Base-by-base conservation (phyloP, 2,329 filamentous ascomycete genomes). In the Colletotrichum liaoningense region DNA sequence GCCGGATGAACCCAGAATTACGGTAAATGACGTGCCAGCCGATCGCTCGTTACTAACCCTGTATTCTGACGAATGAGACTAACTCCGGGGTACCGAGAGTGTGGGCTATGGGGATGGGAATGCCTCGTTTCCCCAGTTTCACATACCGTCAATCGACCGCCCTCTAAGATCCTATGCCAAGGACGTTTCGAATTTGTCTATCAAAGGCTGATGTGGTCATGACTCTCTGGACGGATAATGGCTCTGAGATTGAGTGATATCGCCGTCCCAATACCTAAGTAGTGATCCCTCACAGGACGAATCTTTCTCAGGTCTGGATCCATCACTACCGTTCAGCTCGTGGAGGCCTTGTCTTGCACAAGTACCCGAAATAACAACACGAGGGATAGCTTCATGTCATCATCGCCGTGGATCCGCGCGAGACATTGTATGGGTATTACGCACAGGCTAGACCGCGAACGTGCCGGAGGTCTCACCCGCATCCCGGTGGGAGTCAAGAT, bases 371-470 rank as follows among this genome's bases (percentile, higher is more conserved):
- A 49, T n/a, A 54, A 63, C n/a, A 24, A 22, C 30, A 64, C 22
- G 35, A 63, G 72, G 57, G 62, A 63, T 26, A 16, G 16, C 1
- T 42, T 14, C 28, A 72, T 22, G 30, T 58, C 63, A 58, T 72
- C 63, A 72, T 63, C 42, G 57, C 54, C 42, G 28, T 63, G 57
- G 59, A 30, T 42, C 52, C 63, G 24, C 72, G 38, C 42, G 42
- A 72, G 69, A 74, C 72, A 72, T 66, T 66, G 12, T 16, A 55
- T 35, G 42, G 52, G 19, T 42, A 24, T 28, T 52, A 30, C 30
- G 19, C 26, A 24, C 57, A 35, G 35, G 52, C 72, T 72, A 68
- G 58, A 19, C 68, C 63, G 24, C 42, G 38, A 59, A 68, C 57
- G 63, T 67, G 24, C 46, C 57, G 9, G 28, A 38, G 38, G 68